These are phyloP conservation scores for Oryza officinalis DNA, from an alignment of 176 grass and related monocot species.

Conservation along the genomic window DNA sequence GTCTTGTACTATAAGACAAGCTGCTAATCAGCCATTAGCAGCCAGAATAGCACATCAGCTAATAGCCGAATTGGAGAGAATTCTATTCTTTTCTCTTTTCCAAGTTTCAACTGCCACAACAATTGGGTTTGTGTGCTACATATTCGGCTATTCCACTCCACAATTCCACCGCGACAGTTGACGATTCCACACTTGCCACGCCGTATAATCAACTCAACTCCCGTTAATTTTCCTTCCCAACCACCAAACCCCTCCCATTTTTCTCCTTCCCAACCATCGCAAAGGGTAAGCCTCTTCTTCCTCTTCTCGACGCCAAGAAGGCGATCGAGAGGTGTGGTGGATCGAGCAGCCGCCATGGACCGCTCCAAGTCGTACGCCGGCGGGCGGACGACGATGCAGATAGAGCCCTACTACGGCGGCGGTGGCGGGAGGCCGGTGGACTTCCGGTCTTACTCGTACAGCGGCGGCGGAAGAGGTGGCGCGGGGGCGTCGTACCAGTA, in stretches of 20 bases:
- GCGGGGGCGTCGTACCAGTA: constrained; percentile 40
- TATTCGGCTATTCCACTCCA: neutral
- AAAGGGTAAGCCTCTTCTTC: no score
- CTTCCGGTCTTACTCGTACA: constrained; percentile 49
- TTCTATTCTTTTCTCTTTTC: neutral
- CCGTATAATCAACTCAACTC: neutral
- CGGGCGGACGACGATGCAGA: constrained; percentile 48
- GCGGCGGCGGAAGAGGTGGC: neutral
- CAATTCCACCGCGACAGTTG: neutral
- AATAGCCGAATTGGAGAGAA: neutral
- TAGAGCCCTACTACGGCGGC: constrained; percentile 58
- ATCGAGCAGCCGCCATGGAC: constrained; percentile 35
- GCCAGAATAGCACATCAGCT: no score
- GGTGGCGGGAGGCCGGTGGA: constrained; percentile 17
- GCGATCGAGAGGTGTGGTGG: neutral
- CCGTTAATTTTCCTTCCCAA: constrained; percentile 12
- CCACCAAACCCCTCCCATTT: neutral
- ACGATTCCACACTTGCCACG: neutral
- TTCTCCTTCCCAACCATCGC: neutral
- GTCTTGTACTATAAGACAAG: no score
- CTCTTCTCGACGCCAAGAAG: neutral
- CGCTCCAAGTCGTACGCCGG: constrained; percentile 69
- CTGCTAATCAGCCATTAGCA: no score
- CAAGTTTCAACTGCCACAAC: no score
- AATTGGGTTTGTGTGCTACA: no score